Conservation (phyloP, 768 basidiomycete species). For the Podaxis sp. region DNA sequence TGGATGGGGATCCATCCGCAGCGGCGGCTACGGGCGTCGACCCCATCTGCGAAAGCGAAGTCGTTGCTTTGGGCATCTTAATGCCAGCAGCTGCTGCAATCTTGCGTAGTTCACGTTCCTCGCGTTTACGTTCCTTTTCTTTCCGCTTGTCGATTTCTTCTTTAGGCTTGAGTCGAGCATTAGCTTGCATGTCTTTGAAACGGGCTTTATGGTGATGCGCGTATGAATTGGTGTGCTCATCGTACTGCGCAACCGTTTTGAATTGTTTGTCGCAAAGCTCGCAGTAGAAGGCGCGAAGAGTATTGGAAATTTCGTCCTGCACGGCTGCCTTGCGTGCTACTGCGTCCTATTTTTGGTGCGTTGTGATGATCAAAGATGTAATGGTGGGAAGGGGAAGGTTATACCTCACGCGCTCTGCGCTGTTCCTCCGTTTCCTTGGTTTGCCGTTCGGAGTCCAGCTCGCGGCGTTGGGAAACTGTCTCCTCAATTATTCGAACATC, state of each 20-base stretch:
- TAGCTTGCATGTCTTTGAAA: slow-evolving; percentile 77
- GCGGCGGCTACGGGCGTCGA: slow-evolving; percentile 18
- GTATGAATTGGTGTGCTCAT: slow-evolving; percentile 88
- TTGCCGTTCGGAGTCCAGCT: slow-evolving; percentile 76
- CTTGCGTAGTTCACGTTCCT: slow-evolving; percentile 82
- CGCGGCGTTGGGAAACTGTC: slow-evolving; percentile 78
- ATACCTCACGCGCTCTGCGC: slow-evolving; percentile 66
- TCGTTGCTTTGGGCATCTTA: slow-evolving; percentile 48
- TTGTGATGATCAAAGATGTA: slow-evolving; percentile 4
- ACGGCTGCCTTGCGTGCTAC: slow-evolving; percentile 65
- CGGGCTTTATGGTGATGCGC: slow-evolving; percentile 85
- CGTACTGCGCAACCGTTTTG: slow-evolving; percentile 80
- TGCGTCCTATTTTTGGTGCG: slow-evolving; percentile 37
- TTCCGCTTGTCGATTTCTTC: slow-evolving; percentile 72
- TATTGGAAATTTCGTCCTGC: slow-evolving; percentile 61
- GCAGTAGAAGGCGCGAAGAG: slow-evolving; percentile 76
- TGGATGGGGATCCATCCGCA: slow-evolving; percentile 15
- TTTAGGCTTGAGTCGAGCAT: slow-evolving; percentile 57
- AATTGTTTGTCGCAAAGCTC: slow-evolving; percentile 84
- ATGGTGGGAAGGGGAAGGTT: slow-evolving; percentile 10
- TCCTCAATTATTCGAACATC: slow-evolving; percentile 83
- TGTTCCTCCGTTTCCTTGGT: slow-evolving; percentile 78
- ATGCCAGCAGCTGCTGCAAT: slow-evolving; percentile 81
- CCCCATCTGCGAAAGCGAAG: slow-evolving; percentile 3
- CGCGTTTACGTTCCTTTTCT: slow-evolving; percentile 81